A percentile compares a stretch with the other conserved stretches of the same genome.
These are phyloP conservation scores for Condylostoma magnum DNA, from an alignment of 169 alveolate species.

Conservation along the genomic window DNA sequence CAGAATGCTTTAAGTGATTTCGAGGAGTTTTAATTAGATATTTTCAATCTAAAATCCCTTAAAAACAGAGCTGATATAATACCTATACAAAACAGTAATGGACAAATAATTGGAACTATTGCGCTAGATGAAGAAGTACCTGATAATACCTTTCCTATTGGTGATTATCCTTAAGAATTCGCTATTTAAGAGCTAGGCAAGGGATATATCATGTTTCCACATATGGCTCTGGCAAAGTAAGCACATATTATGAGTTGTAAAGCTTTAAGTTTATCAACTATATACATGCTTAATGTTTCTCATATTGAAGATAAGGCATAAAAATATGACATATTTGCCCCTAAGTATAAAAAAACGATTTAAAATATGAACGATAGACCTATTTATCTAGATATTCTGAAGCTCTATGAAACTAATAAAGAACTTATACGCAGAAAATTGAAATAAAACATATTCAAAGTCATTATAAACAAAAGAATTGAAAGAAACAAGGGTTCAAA, in stretches of 20 bases:
- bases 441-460: too few species aligned
- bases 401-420: not conserved
- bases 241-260: too few species aligned
- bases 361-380: not conserved
- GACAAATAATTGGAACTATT: not conserved
- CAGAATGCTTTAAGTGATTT: not conserved
- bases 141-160: not conserved
- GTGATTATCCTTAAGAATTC: constrained; percentile 1
- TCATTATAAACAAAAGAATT: not conserved
- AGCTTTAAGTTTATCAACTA: too few species aligned
- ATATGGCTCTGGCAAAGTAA: not conserved
- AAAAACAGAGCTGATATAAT: constrained; percentile 11
- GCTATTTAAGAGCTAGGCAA: not conserved
- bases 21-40: not conserved
- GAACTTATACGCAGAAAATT: too few species aligned
- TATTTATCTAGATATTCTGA: not conserved
- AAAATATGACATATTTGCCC: too few species aligned
- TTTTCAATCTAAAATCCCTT: not conserved
- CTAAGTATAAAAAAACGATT: not conserved
- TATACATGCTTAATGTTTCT: not conserved
- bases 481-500: not conserved
- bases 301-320: not conserved
- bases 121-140: not conserved
- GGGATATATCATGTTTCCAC: not conserved
- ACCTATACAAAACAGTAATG: constrained; percentile 12